Conservation (phyloP, 345 rosid genomes). For the Turritis glabra region DNA sequence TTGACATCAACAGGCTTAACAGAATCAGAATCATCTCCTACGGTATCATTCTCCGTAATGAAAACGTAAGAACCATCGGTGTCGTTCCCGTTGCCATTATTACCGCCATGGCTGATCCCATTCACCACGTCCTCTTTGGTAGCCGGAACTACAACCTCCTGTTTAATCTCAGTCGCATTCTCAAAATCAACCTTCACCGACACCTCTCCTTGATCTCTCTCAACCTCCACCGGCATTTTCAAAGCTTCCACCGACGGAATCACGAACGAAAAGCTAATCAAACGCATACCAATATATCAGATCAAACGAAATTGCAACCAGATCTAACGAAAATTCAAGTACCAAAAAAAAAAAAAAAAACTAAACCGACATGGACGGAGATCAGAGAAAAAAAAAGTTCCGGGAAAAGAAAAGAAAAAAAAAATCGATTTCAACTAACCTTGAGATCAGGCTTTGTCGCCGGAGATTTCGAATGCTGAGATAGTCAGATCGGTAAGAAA, state of each 20-base stretch:
- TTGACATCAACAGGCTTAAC: slow-evolving; percentile 3
- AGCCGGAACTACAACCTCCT: slow-evolving; percentile 28
- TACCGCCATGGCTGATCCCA: slow-evolving; percentile 40
- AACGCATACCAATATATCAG: slow-evolving; percentile 15
- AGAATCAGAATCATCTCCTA: slow-evolving; percentile 42
- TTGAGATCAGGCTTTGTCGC: slow-evolving; percentile 32
- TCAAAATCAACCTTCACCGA: slow-evolving; percentile 43
- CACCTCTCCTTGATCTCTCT: slow-evolving; percentile 43
- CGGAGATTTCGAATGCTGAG: slow-evolving; percentile 29
- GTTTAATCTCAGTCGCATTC: slow-evolving; percentile 32
- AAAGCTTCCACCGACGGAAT: slow-evolving; percentile 35
- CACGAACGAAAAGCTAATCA: slow-evolving; percentile 15
- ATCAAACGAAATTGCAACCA: slow-evolving; percentile 34
- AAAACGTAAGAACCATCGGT: slow-evolving; percentile 46
- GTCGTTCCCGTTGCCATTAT: slow-evolving; percentile 36
- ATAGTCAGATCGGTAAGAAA: slow-evolving; percentile 15
- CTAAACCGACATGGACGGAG: slow-evolving; percentile 21
- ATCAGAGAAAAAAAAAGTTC: slow-evolving; percentile 18
- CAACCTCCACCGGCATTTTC: slow-evolving; percentile 60
- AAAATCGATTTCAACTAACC: slow-evolving; percentile 36
- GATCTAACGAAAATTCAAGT: slow-evolving; percentile 22
- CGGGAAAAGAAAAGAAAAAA: background rate
- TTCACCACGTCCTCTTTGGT: slow-evolving; percentile 45
- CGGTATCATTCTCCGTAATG: slow-evolving; percentile 43
- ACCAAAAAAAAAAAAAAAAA: background rate